Evolutionary conservation across 306 rosid species (phyloP).

Genomic region (Glycine soja): DNA sequence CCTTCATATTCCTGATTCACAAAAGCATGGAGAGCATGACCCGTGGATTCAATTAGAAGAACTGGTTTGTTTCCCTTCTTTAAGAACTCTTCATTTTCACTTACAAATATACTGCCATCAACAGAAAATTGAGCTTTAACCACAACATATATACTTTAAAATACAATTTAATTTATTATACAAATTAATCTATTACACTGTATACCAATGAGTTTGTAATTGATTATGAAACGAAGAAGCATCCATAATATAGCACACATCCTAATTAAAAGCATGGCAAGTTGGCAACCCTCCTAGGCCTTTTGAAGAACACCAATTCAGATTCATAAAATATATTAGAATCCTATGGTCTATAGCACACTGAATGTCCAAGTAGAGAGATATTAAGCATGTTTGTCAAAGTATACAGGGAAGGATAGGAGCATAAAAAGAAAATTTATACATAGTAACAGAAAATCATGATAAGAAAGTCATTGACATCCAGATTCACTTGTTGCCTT

Average conservation of each 20-base stretch:
- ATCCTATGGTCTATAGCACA: not conserved
- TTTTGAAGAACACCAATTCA: constrained; percentile 15
- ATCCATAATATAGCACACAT: constrained; percentile 12
- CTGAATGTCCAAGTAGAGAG: not conserved
- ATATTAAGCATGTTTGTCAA: constrained; percentile 6
- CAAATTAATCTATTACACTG: constrained; percentile 16
- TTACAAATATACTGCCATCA: constrained; percentile 70
- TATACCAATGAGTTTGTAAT: not conserved
- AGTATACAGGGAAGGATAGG: not conserved
- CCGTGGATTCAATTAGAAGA: constrained; percentile 82
- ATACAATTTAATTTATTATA: constrained; percentile 25
- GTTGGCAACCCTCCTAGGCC: not conserved
- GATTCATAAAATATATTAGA: constrained; percentile 1
- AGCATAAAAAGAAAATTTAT: not conserved
- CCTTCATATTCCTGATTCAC: constrained; percentile 85
- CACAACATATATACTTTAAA: not conserved
- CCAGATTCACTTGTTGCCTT: not conserved
- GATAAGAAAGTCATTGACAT: not conserved
- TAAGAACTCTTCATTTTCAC: constrained; percentile 72
- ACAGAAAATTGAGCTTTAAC: constrained; percentile 42
- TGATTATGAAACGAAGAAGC: constrained; percentile 1
- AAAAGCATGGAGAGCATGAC: constrained; percentile 92
- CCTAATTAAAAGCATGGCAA: constrained; percentile 1
- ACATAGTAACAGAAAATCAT: not conserved
- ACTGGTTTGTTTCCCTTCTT: constrained; percentile 75